These are phyloP conservation scores for Pseudonitzschia multistriata DNA, from an alignment of 108 stramenopile genomes.

Conservation along the genomic window DNA sequence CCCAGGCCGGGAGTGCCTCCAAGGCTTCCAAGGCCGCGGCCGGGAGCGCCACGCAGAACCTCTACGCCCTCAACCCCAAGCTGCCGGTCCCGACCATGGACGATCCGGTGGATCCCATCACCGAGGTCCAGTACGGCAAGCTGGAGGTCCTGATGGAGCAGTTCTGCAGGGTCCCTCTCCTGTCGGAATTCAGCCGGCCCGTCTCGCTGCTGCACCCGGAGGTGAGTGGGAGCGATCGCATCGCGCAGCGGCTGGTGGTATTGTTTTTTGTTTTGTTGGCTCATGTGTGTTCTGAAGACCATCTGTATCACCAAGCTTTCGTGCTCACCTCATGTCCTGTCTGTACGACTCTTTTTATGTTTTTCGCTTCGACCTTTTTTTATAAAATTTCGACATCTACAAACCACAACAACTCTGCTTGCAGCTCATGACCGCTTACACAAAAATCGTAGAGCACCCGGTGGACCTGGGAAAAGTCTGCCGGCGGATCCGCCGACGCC, in stretches of 20 bases:
- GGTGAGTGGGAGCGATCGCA: too few species aligned
- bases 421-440: constrained; percentile 66
- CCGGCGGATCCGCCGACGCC: constrained; percentile 66
- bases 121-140: constrained; percentile 72
- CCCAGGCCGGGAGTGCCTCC: background rate
- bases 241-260: too few species aligned
- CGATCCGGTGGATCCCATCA: constrained; percentile 57
- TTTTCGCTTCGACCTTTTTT: too few species aligned
- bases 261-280: too few species aligned
- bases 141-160: constrained; percentile 69
- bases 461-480: constrained; percentile 82
- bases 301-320: too few species aligned
- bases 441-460: constrained; percentile 82
- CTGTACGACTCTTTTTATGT: constrained; percentile 2
- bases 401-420: background rate
- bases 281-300: too few species aligned
- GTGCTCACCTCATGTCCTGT: background rate
- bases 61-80: background rate
- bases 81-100: constrained; percentile 47
- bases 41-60: background rate
- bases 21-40: background rate
- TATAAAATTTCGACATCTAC: background rate
- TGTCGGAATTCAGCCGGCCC: constrained; percentile 87
- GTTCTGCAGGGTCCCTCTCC: constrained; percentile 82
- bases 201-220: constrained; percentile 84